phyloP scores from a whole-genome alignment of 306 rosid genomes.

The Fragaria nilgerrensis region DNA sequence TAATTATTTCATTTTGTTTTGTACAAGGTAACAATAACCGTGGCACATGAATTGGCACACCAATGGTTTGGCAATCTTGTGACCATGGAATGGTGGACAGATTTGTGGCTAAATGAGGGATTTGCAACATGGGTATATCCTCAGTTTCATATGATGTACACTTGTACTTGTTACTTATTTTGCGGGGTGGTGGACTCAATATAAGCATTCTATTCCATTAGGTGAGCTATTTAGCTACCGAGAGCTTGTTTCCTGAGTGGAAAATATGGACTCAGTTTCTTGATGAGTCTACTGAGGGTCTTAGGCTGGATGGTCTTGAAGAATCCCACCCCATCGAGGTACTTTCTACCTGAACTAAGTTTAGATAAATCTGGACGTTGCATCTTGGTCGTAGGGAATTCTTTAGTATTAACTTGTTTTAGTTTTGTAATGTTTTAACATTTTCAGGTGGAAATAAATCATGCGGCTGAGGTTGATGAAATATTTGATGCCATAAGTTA shows the following conservation, averaged over 20 bases:
- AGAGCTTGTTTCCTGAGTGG: constrained; percentile 94
- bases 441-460: constrained; percentile 81
- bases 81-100: constrained; percentile 99
- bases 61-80: constrained; percentile 99
- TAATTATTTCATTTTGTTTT: constrained; percentile 27
- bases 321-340: constrained; percentile 98
- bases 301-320: constrained; percentile 81
- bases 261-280: constrained; percentile 94
- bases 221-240: constrained; percentile 93
- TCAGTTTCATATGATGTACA: constrained; percentile 14
- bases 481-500: constrained; percentile 93
- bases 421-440: background rate
- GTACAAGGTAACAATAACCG: constrained; percentile 74
- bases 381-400: background rate
- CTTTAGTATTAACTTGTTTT: background rate
- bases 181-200: constrained; percentile 9
- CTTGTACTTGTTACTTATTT: constrained; percentile 2
- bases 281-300: constrained; percentile 68
- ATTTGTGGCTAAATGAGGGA: constrained; percentile 96
- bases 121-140: constrained; percentile 91
- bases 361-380: background rate
- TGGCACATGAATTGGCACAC: constrained; percentile 95
- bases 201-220: constrained; percentile 22
- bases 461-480: constrained; percentile 83
- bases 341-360: constrained; percentile 11